A percentile compares a stretch with the other conserved stretches of the same genome.
Evolutionary conservation across 768 basidiomycete genomes (phyloP).

Genomic region (Leccinum disarticulatum): DNA sequence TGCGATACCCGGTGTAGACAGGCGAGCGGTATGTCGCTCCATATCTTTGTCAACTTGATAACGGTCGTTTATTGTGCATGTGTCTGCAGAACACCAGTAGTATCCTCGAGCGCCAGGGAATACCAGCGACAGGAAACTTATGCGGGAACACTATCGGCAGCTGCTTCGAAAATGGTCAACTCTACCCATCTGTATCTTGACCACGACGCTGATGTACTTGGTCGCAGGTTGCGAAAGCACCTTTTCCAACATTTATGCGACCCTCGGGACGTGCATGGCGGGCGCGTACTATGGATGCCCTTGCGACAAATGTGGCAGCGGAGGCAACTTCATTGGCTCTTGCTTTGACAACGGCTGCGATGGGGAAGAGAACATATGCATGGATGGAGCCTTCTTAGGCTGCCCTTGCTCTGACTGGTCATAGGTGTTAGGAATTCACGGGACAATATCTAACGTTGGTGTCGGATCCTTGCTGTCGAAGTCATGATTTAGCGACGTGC

Average conservation of each 20-base stretch:
- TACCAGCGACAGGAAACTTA: not conserved
- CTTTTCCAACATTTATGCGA: not conserved
- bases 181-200: not conserved
- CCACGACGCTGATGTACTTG: not conserved
- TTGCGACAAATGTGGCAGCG: not conserved
- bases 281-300: not conserved
- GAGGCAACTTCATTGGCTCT: not conserved
- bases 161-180: not conserved
- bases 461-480: not conserved
- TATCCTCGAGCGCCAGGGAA: not conserved
- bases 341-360: not conserved
- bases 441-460: not conserved
- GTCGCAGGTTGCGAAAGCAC: not conserved
- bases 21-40: not conserved
- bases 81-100: not conserved
- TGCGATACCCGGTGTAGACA: not conserved
- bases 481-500: not conserved
- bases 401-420: not conserved
- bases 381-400: not conserved
- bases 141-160: not conserved
- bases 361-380: not conserved
- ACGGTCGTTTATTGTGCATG: not conserved
- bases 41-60: not conserved
- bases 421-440: not conserved
- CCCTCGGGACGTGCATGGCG: not conserved